Evolutionary conservation across 2,329 filamentous ascomycete genomes (phyloP), one percentile per base, ranked within the genome.

Genomic region (Alternaria sp.): DNA sequence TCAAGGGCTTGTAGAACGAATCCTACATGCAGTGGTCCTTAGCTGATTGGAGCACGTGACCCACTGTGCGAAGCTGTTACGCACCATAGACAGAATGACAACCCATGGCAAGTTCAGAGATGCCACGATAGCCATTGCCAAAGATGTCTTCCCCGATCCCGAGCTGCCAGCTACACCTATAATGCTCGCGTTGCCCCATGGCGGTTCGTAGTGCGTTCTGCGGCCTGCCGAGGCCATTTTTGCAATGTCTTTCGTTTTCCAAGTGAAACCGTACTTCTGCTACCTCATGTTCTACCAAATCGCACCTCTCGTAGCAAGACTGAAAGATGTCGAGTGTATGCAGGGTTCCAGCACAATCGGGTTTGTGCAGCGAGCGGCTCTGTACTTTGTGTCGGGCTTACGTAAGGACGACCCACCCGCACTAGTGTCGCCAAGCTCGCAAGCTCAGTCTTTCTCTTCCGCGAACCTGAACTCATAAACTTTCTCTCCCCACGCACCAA

Each of bases 101-200:
- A 99, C 95, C 94, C 95, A 99, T 56, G 95, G 95, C 64, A 99
- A 81, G 79, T 95, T 97, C 70, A 99, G 82, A 71, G 91, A 89
- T 70, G 86, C 89, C 65, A 98, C 91, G 69, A 99, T 97, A 64
- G 94, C 92, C 75, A 96, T 86, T 31, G 95, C 93, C 53, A 99
- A 82, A 6, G 93, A 97, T 6, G 94, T 97, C 83, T 99, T 99
- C 57, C 94, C 89, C 26, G 94, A 98, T 40, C 95, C 95, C 28
- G 94, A 98, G 79, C 92, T 95, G 36, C 95, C 95, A 65, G 95
- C 94, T 70, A 99, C 90, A 50, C 93, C 95, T 76, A 99, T 97
- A 72, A 99, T 97, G 80, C 91, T 94, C 69, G 97, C 88, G 79
- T 98, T 91, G 51, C 91, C 91, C 95, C 95, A 99, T 77, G 95